These are phyloP conservation scores for Kodamaea sp. DNA, from an alignment of 1,139 yeast genomes.

Conservation along the genomic window DNA sequence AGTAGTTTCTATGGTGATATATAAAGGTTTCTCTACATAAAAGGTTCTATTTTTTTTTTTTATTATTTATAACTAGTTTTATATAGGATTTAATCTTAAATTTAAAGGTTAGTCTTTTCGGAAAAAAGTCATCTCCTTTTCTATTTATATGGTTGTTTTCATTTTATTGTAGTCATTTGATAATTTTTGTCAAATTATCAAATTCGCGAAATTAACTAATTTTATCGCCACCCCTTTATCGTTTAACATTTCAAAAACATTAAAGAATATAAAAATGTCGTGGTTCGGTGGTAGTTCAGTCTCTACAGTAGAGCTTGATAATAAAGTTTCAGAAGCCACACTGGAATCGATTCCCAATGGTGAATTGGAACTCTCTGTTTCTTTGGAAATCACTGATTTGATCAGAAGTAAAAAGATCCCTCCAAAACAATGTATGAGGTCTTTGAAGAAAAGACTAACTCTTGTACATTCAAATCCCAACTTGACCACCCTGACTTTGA, in stretches of 20 bases:
- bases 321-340: slow-evolving; percentile 72
- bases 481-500: slow-evolving; percentile 68
- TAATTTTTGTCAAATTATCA: too few species aligned
- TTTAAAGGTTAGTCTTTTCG: too few species aligned
- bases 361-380: slow-evolving; percentile 74
- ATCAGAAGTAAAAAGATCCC: slow-evolving; percentile 82
- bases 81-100: too few species aligned
- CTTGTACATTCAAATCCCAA: slow-evolving; percentile 67
- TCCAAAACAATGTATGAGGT: slow-evolving; percentile 80
- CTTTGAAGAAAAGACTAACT: slow-evolving; percentile 69
- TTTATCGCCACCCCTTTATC: too few species aligned
- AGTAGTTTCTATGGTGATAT: slow-evolving; percentile 2
- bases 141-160: too few species aligned
- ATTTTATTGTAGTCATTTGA: too few species aligned
- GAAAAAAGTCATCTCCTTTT: too few species aligned
- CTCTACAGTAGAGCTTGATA: slow-evolving; percentile 53
- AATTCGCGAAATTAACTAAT: too few species aligned
- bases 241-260: not conserved
- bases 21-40: too few species aligned
- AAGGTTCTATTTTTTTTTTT: too few species aligned
- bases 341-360: slow-evolving; percentile 90
- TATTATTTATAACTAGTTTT: too few species aligned
- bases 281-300: slow-evolving; percentile 56
- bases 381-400: slow-evolving; percentile 83
- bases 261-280: slow-evolving; percentile 37